These are phyloP conservation scores for Globisporangium middletonii DNA, from an alignment of 352 stramenopile genomes.

Conservation along the genomic window DNA sequence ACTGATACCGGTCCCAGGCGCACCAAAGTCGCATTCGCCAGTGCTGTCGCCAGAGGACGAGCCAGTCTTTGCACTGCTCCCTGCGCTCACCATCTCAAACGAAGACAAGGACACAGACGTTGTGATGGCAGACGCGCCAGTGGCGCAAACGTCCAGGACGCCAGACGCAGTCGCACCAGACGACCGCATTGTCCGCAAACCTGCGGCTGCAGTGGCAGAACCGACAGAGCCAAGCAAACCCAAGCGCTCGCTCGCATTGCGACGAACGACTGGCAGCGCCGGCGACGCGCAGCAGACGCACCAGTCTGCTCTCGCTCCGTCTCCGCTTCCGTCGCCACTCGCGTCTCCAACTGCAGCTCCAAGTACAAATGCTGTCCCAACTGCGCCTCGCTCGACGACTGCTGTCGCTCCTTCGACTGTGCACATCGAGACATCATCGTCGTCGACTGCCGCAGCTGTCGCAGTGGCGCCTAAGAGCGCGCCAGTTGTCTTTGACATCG, in stretches of 20 bases:
- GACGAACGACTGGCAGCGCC: background rate
- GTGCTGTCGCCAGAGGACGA: conserved; percentile 11
- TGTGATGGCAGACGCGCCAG: background rate
- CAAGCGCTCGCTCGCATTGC: conserved; percentile 9
- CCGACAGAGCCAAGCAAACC: background rate
- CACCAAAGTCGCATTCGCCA: background rate
- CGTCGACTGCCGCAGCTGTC: too few species aligned
- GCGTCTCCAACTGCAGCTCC: background rate
- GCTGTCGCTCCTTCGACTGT: background rate
- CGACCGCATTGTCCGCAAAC: background rate
- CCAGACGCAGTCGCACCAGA: too few species aligned
- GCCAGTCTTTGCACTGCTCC: conserved; percentile 7
- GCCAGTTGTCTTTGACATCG: conserved; percentile 7
- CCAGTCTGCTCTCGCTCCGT: background rate
- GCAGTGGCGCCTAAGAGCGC: background rate
- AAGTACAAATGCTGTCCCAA: background rate
- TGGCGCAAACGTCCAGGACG: too few species aligned
- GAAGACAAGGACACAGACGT: background rate
- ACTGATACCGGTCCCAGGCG: too few species aligned
- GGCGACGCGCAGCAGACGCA: background rate
- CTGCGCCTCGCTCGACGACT: background rate
- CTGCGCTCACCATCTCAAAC: too few species aligned
- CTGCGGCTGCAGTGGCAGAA: too few species aligned
- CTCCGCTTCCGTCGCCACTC: too few species aligned
- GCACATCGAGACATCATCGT: background rate